A percentile compares a stretch with the other conserved stretches of the same genome.
Conservation (phyloP, 345 rosid genomes). For the Anacardium occidentale region DNA sequence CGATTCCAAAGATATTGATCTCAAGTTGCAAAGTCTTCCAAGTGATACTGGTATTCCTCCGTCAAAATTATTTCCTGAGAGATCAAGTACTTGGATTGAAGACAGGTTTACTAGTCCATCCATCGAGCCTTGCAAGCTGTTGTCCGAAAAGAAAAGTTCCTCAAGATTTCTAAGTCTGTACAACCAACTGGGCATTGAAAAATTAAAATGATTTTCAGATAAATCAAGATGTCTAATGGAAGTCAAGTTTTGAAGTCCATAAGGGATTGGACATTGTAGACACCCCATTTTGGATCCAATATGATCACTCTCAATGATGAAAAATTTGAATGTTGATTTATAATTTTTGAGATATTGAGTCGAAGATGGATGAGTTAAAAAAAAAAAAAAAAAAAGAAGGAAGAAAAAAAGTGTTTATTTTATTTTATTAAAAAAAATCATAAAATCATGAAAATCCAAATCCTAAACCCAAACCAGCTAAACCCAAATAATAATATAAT, state of each 20-base stretch:
- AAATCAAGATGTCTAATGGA: background rate
- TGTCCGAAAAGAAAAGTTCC: background rate
- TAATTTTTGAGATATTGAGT: too few species aligned
- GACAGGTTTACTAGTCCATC: slow-evolving; percentile 18
- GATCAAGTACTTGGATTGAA: slow-evolving; percentile 5
- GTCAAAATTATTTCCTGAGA: background rate
- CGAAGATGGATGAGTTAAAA: too few species aligned
- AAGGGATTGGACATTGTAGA: background rate
- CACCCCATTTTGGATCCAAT: too few species aligned
- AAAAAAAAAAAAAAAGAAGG: too few species aligned
- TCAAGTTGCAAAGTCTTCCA: background rate
- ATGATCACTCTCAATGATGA: too few species aligned
- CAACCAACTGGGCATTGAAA: background rate
- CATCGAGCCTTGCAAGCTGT: slow-evolving; percentile 8
- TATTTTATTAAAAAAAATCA: too few species aligned
- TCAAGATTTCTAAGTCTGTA: background rate
- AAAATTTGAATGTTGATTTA: too few species aligned
- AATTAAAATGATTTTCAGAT: background rate
- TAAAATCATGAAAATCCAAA: too few species aligned
- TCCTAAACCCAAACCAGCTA: too few species aligned
- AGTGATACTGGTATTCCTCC: background rate
- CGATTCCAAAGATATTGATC: background rate
- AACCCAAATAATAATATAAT: too few species aligned
- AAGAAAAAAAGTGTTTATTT: too few species aligned
- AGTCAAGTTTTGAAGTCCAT: background rate